Percentiles rank a stretch among this genome's conserved stretches.
These are phyloP conservation scores for Gymnopus androsaceus DNA, from an alignment of 1,284 basidiomycete genomes.

Conservation along the genomic window DNA sequence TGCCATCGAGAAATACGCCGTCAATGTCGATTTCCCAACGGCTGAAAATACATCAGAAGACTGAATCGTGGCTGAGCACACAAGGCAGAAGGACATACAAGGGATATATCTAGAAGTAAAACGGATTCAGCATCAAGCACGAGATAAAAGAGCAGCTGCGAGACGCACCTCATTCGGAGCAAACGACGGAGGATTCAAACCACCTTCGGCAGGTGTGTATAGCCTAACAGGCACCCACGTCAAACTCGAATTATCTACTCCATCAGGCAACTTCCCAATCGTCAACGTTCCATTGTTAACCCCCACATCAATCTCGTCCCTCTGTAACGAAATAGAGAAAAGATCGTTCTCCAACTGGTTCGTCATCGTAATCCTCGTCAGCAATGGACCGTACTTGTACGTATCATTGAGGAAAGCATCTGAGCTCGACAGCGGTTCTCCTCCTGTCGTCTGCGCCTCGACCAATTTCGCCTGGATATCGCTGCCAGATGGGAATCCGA, in stretches of 20 bases:
- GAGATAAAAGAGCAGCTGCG: not conserved
- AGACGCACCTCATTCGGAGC: conserved; percentile 34
- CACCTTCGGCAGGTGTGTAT: conserved; percentile 38
- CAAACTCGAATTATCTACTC: conserved; percentile 38
- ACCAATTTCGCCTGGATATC: conserved; percentile 42
- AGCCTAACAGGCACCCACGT: conserved; percentile 46
- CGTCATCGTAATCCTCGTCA: conserved; percentile 46
- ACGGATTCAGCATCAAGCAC: not conserved
- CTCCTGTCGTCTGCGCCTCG: conserved; percentile 35
- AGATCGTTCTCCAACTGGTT: conserved; percentile 46
- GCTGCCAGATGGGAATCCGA: conserved; percentile 41
- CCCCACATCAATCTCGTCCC: conserved; percentile 39
- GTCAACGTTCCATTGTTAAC: conserved; percentile 40
- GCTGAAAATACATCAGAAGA: conserved; percentile 22
- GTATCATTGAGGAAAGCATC: conserved; percentile 45
- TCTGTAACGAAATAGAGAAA: conserved; percentile 44
- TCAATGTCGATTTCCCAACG: conserved; percentile 48
- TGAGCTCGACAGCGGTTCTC: conserved; percentile 26
- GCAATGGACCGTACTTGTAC: conserved; percentile 42
- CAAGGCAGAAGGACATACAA: conserved; percentile 14
- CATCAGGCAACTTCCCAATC: conserved; percentile 41
- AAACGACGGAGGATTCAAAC: conserved; percentile 36
- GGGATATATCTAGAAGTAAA: conserved; percentile 21
- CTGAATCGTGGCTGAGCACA: too few species aligned
- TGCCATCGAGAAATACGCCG: conserved; percentile 42